Evolutionary conservation across 305 asterid genomes (phyloP).

Genomic region (Withania somnifera): DNA sequence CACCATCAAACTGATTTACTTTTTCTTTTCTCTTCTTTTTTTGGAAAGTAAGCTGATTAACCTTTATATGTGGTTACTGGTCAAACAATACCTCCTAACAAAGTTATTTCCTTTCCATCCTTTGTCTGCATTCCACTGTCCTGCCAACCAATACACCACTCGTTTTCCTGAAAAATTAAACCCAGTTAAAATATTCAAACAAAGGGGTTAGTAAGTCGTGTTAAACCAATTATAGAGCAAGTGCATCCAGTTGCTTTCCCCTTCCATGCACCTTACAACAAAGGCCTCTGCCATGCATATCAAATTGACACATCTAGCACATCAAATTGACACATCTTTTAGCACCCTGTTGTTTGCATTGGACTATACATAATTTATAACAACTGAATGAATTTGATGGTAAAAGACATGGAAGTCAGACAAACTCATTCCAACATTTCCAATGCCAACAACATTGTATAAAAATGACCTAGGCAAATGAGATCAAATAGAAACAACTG

Average conservation of each 20-base stretch:
- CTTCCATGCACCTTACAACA: background rate
- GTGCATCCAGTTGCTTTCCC: constrained; percentile 1
- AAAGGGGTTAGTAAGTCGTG: background rate
- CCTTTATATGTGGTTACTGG: background rate
- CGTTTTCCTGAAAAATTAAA: constrained; percentile 24
- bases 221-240: background rate
- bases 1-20: background rate
- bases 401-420: background rate
- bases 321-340: background rate
- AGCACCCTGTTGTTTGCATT: background rate
- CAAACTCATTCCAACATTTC: background rate
- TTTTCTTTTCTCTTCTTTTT: background rate
- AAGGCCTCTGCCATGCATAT: background rate
- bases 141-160: constrained; percentile 94
- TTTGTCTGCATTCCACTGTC: constrained; percentile 67
- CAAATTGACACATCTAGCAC: background rate
- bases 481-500: background rate
- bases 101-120: constrained; percentile 68
- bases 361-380: background rate
- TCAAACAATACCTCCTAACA: constrained; percentile 49
- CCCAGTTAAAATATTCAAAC: background rate
- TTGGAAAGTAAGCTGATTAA: background rate
- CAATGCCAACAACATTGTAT: background rate
- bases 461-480: background rate
- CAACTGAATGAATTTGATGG: background rate